Conservation (phyloP, 2,329 filamentous ascomycete species). For the Mariannaea elegans region DNA sequence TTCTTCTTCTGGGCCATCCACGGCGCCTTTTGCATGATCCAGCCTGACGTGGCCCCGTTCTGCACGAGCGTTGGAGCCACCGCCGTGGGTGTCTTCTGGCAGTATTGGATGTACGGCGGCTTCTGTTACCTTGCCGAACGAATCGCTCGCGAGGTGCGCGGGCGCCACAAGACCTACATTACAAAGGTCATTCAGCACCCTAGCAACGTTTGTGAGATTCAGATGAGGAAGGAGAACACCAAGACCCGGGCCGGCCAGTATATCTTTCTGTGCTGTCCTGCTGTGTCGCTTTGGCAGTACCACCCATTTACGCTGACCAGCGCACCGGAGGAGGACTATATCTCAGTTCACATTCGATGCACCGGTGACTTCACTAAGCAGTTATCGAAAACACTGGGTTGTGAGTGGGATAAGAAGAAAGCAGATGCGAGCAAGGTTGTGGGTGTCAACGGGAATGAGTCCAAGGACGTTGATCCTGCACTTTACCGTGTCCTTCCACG, state of each 20-base stretch:
- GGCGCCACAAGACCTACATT: conserved; percentile 84
- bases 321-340: conserved; percentile 89
- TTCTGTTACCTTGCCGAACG: conserved; percentile 84
- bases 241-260: conserved; percentile 85
- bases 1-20: conserved; percentile 93
- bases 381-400: conserved; percentile 76
- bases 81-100: conserved; percentile 83
- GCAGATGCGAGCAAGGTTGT: conserved; percentile 71
- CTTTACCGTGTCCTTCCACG: conserved; percentile 79
- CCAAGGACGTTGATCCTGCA: conserved; percentile 68
- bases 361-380: conserved; percentile 83
- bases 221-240: conserved; percentile 90
- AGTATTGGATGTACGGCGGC: conserved; percentile 88
- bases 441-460: conserved; percentile 68
- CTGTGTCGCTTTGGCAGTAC: conserved; percentile 88
- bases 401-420: conserved; percentile 69
- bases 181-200: conserved; percentile 91
- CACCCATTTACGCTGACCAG: conserved; percentile 88
- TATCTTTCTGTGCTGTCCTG: conserved; percentile 88
- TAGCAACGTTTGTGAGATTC: conserved; percentile 88
- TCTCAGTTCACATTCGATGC: conserved; percentile 84
- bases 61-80: conserved; percentile 73
- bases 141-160: conserved; percentile 79
- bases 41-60: conserved; percentile 81
- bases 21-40: conserved; percentile 91